phyloP scores from a whole-genome alignment of 2,329 filamentous ascomycete species.

The Zopfia rhizophila region DNA sequence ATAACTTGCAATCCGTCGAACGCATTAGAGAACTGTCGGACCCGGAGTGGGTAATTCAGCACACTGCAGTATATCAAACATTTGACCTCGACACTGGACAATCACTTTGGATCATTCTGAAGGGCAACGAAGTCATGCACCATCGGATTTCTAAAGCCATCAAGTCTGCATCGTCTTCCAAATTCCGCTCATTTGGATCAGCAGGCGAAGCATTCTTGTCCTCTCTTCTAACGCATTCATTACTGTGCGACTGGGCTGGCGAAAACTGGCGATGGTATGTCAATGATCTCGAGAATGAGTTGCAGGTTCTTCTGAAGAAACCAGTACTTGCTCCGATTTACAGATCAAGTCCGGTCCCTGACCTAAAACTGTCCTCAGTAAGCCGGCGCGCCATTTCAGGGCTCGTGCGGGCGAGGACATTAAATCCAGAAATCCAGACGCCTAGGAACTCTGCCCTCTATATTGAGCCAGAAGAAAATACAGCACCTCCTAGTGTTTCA shows the following conservation, averaged over 20 bases:
- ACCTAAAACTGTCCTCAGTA: no score
- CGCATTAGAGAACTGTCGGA: constrained; percentile 21
- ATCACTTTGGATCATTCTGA: constrained; percentile 51
- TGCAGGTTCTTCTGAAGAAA: constrained; percentile 34
- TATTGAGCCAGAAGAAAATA: no score
- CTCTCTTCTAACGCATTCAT: constrained; percentile 44
- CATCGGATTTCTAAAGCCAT: constrained; percentile 36
- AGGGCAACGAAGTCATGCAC: constrained; percentile 49
- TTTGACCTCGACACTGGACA: constrained; percentile 51
- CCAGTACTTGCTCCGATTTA: constrained; percentile 19
- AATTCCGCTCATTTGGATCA: constrained; percentile 14
- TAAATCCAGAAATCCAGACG: no score
- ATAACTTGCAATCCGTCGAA: constrained; percentile 53
- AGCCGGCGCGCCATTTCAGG: no score
- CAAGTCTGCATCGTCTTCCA: not conserved
- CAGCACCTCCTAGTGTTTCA: constrained; percentile 11
- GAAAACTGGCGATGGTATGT: constrained; percentile 59
- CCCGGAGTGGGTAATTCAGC: constrained; percentile 50
- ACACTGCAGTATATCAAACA: constrained; percentile 51
- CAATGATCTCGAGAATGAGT: constrained; percentile 46
- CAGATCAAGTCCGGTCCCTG: constrained; percentile 9
- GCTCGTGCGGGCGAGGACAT: no score
- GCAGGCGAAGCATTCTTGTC: constrained; percentile 25
- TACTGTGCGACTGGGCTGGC: constrained; percentile 49
- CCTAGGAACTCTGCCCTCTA: no score